phyloP scores from a whole-genome alignment of 1,139 yeast species.

The Kazachstania sp. region DNA sequence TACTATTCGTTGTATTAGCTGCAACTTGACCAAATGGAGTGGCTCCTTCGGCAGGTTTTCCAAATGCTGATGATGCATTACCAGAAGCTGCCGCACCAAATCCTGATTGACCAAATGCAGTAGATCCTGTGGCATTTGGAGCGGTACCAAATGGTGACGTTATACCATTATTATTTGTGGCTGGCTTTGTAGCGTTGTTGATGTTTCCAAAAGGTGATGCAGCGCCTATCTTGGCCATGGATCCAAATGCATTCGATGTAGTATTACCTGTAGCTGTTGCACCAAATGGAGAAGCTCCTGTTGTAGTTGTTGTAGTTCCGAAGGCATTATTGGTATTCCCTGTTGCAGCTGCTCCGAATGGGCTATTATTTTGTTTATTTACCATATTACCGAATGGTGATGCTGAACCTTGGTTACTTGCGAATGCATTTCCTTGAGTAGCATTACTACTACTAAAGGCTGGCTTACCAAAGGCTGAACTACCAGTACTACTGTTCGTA shows the following conservation, averaged over 20 bases:
- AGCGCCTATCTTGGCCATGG: conserved; percentile 3
- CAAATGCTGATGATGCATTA: conserved; percentile 17
- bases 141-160: conserved; percentile 21
- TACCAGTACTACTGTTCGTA: neutral
- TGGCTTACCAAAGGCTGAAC: conserved; percentile 15
- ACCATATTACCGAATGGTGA: conserved; percentile 10
- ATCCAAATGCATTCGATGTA: neutral
- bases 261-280: neutral
- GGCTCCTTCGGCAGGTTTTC: neutral
- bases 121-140: no score
- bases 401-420: neutral
- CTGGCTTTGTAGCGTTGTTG: conserved; percentile 11
- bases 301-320: neutral
- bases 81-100: conserved; percentile 11
- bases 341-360: neutral
- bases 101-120: conserved; percentile 16
- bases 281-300: neutral
- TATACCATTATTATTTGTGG: conserved; percentile 3
- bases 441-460: conserved; percentile 8
- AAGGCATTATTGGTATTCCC: neutral
- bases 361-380: neutral
- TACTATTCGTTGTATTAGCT: neutral
- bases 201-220: conserved; percentile 14
- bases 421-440: neutral
- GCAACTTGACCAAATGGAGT: neutral